These are phyloP conservation scores for Pleurotus giganteus DNA, from an alignment of 768 basidiomycete genomes.

Conservation along the genomic window DNA sequence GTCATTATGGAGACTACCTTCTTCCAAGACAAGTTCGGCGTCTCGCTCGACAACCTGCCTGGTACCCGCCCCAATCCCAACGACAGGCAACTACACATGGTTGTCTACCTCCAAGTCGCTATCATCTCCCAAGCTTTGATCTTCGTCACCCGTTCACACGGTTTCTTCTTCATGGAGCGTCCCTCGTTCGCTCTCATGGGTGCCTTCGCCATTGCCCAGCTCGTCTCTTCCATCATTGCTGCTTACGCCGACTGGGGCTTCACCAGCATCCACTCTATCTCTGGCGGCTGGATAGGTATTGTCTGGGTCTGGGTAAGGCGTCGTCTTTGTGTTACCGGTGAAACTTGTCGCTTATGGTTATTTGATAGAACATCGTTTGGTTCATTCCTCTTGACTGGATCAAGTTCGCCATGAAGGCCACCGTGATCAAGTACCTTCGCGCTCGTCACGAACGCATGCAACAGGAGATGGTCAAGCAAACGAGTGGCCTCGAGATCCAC, in stretches of 20 bases:
- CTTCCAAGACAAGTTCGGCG: conserved; percentile 88
- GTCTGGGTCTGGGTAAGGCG: conserved; percentile 86
- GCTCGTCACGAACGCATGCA: conserved; percentile 48
- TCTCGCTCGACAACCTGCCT: conserved; percentile 40
- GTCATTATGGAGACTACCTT: conserved; percentile 85
- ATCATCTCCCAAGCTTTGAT: conserved; percentile 99
- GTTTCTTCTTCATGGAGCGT: conserved; percentile 97
- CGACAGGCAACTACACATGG: conserved; percentile 79
- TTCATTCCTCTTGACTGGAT: conserved; percentile 94
- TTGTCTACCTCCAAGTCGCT: conserved; percentile 95
- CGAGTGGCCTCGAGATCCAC: conserved; percentile 71
- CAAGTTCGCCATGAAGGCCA: conserved; percentile 96
- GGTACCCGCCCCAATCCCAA: conserved; percentile 42
- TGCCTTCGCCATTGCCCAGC: conserved; percentile 93
- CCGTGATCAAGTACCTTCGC: conserved; percentile 83
- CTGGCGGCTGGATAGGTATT: conserved; percentile 96
- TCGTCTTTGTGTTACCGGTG: not conserved
- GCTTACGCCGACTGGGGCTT: conserved; percentile 94
- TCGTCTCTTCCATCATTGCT: conserved; percentile 94
- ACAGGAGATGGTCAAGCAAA: conserved; percentile 36
- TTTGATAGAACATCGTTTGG: conserved; percentile 84
- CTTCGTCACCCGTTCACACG: conserved; percentile 92
- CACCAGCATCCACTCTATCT: conserved; percentile 76
- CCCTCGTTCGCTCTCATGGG: conserved; percentile 85
- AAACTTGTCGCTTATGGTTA: conserved; percentile 13